Evolutionary conservation across 106 monocot genomes (phyloP).

Genomic region (Vanilla planifolia): DNA sequence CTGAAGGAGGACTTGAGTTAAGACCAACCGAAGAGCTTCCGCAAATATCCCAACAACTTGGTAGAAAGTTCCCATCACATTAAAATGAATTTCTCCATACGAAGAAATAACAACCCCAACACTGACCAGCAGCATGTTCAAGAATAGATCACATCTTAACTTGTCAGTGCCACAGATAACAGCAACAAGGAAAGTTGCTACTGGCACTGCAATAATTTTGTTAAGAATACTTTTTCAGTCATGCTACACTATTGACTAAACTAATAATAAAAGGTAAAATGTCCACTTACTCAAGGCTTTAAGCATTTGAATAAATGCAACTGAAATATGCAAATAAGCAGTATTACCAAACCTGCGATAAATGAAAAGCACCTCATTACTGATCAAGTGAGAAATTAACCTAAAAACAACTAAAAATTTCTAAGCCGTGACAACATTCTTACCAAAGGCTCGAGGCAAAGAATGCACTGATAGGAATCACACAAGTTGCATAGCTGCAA

Average conservation of each 20-base stretch:
- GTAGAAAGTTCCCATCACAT: slow-evolving; percentile 72
- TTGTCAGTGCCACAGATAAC: slow-evolving; percentile 85
- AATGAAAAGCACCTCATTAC: not conserved
- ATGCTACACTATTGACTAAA: not conserved
- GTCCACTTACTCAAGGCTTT: slow-evolving; percentile 80
- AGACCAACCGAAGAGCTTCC: slow-evolving; percentile 88
- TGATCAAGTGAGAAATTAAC: not conserved
- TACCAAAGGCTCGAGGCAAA: slow-evolving; percentile 94
- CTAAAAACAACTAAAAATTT: not conserved
- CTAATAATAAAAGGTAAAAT: not conserved
- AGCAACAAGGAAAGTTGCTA: slow-evolving; percentile 89
- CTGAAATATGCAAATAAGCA: slow-evolving; percentile 82
- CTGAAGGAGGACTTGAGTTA: slow-evolving; percentile 93
- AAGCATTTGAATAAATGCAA: slow-evolving; percentile 96
- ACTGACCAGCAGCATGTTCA: slow-evolving; percentile 89
- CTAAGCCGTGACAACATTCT: slow-evolving; percentile 7
- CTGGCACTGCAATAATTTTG: slow-evolving; percentile 68
- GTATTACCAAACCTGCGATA: slow-evolving; percentile 90
- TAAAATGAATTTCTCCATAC: slow-evolving; percentile 91
- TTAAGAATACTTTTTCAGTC: not conserved
- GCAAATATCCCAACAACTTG: slow-evolving; percentile 86
- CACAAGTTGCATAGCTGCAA: slow-evolving; percentile 87
- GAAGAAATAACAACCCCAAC: slow-evolving; percentile 85
- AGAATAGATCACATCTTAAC: slow-evolving; percentile 70
- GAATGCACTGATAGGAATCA: slow-evolving; percentile 96